A percentile compares a stretch with the other conserved stretches of the same genome.
These are phyloP conservation scores for Rhodotorula sp. DNA, from an alignment of 1,284 basidiomycete genomes.

Conservation along the genomic window DNA sequence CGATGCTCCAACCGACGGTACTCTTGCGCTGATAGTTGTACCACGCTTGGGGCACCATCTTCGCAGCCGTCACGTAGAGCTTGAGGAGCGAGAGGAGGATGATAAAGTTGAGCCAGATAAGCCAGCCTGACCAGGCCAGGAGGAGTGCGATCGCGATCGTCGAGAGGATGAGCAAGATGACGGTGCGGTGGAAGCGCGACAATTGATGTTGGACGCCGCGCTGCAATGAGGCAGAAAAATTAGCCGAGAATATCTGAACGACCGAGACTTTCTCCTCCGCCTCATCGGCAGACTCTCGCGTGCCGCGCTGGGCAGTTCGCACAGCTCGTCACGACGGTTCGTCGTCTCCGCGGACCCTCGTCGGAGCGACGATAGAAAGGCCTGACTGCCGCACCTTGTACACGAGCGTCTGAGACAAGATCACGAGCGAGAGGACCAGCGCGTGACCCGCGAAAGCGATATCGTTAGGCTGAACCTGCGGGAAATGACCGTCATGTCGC, in stretches of 20 bases:
- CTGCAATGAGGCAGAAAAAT: constrained; percentile 1
- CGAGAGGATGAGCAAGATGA: constrained; percentile 22
- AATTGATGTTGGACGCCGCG: constrained; percentile 13
- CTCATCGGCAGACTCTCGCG: too few relatives aligned
- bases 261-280: too few relatives aligned
- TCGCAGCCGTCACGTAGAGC: constrained; percentile 49
- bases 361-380: too few relatives aligned
- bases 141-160: constrained; percentile 56
- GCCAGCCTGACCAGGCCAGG: constrained; percentile 64
- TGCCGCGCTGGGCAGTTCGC: too few relatives aligned
- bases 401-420: constrained; percentile 32
- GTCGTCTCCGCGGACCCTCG: too few relatives aligned
- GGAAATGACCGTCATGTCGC: constrained; percentile 51
- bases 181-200: constrained; percentile 8
- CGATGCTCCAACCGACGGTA: constrained; percentile 51
- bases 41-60: constrained; percentile 49
- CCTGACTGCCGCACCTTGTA: constrained; percentile 59
- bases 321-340: too few relatives aligned
- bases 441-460: constrained; percentile 50
- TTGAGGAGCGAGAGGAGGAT: constrained; percentile 49
- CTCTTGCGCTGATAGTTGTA: constrained; percentile 49
- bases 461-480: constrained; percentile 51
- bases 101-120: constrained; percentile 43
- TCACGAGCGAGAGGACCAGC: constrained; percentile 30
- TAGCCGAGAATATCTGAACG: background rate